A percentile compares a stretch with the other conserved stretches of the same genome.
phyloP scores from a whole-genome alignment of 768 basidiomycete species.

The Agaricus blazei region DNA sequence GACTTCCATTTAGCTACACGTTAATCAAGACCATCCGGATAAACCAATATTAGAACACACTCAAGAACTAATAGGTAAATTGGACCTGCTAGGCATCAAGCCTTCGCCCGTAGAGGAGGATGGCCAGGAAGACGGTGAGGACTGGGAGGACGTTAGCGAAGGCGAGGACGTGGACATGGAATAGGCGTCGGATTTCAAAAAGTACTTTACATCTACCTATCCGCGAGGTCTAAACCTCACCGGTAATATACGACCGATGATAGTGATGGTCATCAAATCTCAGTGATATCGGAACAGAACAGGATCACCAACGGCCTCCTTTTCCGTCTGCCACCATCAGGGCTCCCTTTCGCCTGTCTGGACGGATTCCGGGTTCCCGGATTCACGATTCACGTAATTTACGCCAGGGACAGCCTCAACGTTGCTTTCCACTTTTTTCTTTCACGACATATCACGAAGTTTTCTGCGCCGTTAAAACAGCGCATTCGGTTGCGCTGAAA shows the following conservation, averaged over 20 bases:
- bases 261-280: too few relatives aligned
- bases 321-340: neutral
- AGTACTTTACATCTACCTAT: neutral
- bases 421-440: too few relatives aligned
- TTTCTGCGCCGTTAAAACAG: too few relatives aligned
- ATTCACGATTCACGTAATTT: too few relatives aligned
- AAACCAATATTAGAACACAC: slow-evolving; percentile 71
- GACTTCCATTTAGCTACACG: slow-evolving; percentile 49
- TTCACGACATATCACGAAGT: too few relatives aligned
- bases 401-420: too few relatives aligned
- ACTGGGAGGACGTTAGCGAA: slow-evolving; percentile 60
- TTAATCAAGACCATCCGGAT: slow-evolving; percentile 70
- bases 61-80: slow-evolving; percentile 61
- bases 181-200: slow-evolving; percentile 18
- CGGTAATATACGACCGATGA: neutral
- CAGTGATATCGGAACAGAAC: neutral
- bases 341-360: neutral
- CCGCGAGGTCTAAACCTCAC: neutral
- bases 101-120: slow-evolving; percentile 55
- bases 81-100: slow-evolving; percentile 64
- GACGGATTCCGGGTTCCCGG: neutral
- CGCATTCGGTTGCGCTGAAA: too few relatives aligned
- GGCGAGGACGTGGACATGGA: slow-evolving; percentile 59
- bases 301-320: neutral
- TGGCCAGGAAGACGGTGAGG: slow-evolving; percentile 15